Evolutionary conservation across 2,329 filamentous ascomycete genomes (phyloP).

Genomic region (Cordyceps militaris): DNA sequence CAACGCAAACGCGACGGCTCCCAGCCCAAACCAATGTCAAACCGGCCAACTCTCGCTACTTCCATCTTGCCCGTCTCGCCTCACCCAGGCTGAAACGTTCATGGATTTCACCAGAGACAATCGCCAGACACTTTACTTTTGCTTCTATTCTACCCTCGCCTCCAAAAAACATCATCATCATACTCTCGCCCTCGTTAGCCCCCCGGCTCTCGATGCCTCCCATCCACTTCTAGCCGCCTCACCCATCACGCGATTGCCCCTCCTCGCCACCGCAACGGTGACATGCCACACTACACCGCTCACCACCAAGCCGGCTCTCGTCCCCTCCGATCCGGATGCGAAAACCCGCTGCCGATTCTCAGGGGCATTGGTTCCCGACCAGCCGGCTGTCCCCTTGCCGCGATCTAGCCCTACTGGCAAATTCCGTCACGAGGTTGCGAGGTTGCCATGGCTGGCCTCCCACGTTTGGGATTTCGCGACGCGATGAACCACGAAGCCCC

Average conservation of each 20-base stretch:
- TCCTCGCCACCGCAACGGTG: background rate
- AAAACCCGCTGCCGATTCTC: background rate
- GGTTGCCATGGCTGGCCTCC: background rate
- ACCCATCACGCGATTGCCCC: background rate
- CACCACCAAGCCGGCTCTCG: conserved; percentile 2
- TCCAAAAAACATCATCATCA: background rate
- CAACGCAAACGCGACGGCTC: background rate
- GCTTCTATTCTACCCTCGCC: background rate
- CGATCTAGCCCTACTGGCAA: background rate
- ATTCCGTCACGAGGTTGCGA: background rate
- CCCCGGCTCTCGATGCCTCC: background rate
- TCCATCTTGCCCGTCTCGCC: conserved; percentile 4
- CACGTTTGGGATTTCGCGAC: background rate
- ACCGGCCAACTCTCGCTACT: background rate
- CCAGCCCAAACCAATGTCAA: conserved; percentile 5
- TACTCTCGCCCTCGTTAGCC: background rate
- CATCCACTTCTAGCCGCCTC: background rate
- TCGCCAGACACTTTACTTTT: conserved; percentile 1
- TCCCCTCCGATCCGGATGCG: background rate
- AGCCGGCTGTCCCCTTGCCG: background rate
- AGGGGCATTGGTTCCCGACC: background rate
- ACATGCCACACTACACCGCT: background rate
- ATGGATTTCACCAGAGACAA: conserved; percentile 9
- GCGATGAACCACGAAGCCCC: background rate
- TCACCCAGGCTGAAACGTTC: conserved; percentile 7